These are phyloP conservation scores for Ceratobasidium sp. DNA, from an alignment of 1,284 basidiomycete species.

Conservation along the genomic window DNA sequence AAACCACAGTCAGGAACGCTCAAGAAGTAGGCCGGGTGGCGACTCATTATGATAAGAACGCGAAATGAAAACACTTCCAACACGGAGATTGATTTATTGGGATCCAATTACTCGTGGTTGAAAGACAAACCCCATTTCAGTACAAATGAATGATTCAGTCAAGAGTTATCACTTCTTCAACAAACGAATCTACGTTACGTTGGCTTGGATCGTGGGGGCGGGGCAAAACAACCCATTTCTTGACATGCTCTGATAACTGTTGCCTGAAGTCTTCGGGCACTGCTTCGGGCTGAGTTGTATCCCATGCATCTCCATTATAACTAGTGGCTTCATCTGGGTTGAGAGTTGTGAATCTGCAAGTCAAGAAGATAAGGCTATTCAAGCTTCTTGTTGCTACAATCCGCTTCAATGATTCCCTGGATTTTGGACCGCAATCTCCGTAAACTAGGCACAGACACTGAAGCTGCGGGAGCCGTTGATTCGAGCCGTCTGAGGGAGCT, in stretches of 20 bases:
- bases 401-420: not conserved
- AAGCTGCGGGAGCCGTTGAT: not conserved
- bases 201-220: not conserved
- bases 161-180: not conserved
- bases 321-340: not conserved
- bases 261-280: not conserved
- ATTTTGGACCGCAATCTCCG: not conserved
- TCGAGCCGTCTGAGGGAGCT: not conserved
- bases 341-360: not conserved
- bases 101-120: too few relatives aligned
- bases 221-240: not conserved
- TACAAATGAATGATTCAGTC: too few relatives aligned
- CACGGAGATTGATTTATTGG: too few relatives aligned
- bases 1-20: too few relatives aligned
- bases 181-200: not conserved
- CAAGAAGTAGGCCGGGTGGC: too few relatives aligned
- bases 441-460: not conserved
- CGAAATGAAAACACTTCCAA: too few relatives aligned
- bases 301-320: not conserved
- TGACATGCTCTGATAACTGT: not conserved
- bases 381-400: not conserved
- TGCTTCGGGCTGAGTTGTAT: not conserved
- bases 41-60: too few relatives aligned
- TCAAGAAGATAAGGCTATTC: not conserved
- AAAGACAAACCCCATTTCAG: too few relatives aligned